Evolutionary conservation across 345 rosid genomes (phyloP).

Genomic region (Brassica nigra): DNA sequence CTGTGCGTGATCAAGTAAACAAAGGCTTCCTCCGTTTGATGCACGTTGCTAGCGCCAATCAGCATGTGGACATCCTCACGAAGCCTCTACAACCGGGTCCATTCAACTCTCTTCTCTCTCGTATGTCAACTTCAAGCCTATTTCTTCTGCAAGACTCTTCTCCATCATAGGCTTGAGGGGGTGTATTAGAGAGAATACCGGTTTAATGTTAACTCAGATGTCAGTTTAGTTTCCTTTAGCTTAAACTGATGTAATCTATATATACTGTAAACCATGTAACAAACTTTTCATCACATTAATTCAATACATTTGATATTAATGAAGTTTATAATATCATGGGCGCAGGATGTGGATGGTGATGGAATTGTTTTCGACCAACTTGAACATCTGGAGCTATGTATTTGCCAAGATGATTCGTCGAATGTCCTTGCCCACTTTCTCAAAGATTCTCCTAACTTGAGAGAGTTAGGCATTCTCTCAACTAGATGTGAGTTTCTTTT

Average conservation of each 20-base stretch:
- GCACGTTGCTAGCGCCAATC: neutral
- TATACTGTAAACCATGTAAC: too few relatives aligned
- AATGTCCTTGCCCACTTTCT: constrained; percentile 4
- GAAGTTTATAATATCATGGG: neutral
- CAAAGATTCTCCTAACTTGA: constrained; percentile 5
- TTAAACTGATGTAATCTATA: too few relatives aligned
- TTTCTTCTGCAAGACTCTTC: neutral
- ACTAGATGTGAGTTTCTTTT: constrained; percentile 8
- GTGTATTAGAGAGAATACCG: neutral
- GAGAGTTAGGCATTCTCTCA: neutral
- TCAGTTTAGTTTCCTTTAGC: too few relatives aligned
- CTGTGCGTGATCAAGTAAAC: neutral
- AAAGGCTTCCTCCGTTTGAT: neutral
- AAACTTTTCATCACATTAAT: too few relatives aligned
- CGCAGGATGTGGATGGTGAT: constrained; percentile 1
- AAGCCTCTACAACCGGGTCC: neutral
- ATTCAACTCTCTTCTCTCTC: neutral
- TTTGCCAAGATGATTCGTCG: neutral
- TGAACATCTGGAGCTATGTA: constrained; percentile 3
- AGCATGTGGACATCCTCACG: neutral
- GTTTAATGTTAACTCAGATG: too few relatives aligned
- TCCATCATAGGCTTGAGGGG: neutral
- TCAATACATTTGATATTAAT: neutral
- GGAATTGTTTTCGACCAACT: constrained; percentile 10
- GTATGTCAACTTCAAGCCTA: neutral